Percentiles rank a stretch among this genome's conserved stretches.
These are phyloP conservation scores for Heritiera fomes DNA, from an alignment of 345 rosid species.

Conservation along the genomic window DNA sequence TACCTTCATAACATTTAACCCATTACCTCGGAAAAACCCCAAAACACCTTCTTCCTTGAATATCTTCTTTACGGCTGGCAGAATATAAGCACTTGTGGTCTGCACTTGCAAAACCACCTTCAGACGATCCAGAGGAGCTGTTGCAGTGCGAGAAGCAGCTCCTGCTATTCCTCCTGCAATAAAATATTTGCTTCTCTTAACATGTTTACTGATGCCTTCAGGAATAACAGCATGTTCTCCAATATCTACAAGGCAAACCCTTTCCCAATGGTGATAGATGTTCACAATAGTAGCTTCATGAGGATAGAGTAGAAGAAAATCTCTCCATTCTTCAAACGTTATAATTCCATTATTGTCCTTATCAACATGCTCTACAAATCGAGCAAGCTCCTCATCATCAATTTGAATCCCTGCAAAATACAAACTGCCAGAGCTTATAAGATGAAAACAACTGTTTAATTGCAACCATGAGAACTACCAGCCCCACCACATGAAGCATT, in stretches of 20 bases:
- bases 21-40: constrained; percentile 95
- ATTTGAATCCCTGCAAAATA: constrained; percentile 76
- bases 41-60: constrained; percentile 68
- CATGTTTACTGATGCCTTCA: constrained; percentile 84
- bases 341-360: constrained; percentile 94
- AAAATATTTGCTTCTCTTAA: constrained; percentile 69
- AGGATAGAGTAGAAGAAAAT: constrained; percentile 88
- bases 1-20: constrained; percentile 84
- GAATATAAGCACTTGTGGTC: constrained; percentile 48
- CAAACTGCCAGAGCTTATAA: constrained; percentile 49
- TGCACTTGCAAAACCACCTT: constrained; percentile 94
- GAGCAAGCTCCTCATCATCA: constrained; percentile 82
- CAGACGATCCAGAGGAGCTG: constrained; percentile 92
- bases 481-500: constrained; percentile 19
- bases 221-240: constrained; percentile 96
- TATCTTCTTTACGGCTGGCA: constrained; percentile 74
- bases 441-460: constrained; percentile 25
- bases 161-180: constrained; percentile 97
- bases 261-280: constrained; percentile 92
- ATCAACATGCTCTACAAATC: constrained; percentile 93
- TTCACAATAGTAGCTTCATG: constrained; percentile 95
- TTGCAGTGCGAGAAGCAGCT: constrained; percentile 89
- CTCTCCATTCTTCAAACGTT: constrained; percentile 98
- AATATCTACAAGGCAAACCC: constrained; percentile 88
- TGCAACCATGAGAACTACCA: neutral